A percentile compares a stretch with the other conserved stretches of the same genome.
Evolutionary conservation across 345 rosid genomes (phyloP).

Genomic region (Aquilaria malaccensis): DNA sequence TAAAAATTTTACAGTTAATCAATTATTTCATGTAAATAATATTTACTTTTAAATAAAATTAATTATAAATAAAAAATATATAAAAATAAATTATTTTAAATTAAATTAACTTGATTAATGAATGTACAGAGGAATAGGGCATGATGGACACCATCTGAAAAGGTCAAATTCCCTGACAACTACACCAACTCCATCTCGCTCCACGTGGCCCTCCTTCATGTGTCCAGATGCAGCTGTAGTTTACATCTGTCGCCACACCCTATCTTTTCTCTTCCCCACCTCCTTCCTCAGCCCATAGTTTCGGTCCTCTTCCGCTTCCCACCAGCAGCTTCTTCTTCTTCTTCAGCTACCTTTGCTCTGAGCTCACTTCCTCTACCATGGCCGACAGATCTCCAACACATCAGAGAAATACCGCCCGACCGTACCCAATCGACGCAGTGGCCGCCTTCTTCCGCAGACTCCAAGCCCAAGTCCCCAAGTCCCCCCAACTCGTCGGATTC

Average conservation of each 20-base stretch:
- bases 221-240: neutral
- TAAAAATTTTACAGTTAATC: too few relatives aligned
- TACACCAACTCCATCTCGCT: neutral
- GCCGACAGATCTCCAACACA: constrained; percentile 21
- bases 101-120: too few relatives aligned
- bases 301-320: constrained; percentile 14
- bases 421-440: constrained; percentile 15
- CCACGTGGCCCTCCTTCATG: neutral
- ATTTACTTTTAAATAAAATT: too few relatives aligned
- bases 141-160: too few relatives aligned
- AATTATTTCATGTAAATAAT: too few relatives aligned
- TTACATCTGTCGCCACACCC: neutral
- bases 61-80: too few relatives aligned
- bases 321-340: neutral
- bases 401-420: constrained; percentile 16
- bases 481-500: constrained; percentile 50
- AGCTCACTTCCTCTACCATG: constrained; percentile 18
- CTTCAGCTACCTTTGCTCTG: neutral
- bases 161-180: neutral
- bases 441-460: constrained; percentile 36
- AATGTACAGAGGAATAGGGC: too few relatives aligned
- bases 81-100: too few relatives aligned
- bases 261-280: neutral
- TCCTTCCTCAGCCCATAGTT: neutral
- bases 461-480: constrained; percentile 46